These are phyloP conservation scores for Stachybotrys chartarum DNA, from an alignment of 2,329 filamentous ascomycete genomes.

Conservation along the genomic window DNA sequence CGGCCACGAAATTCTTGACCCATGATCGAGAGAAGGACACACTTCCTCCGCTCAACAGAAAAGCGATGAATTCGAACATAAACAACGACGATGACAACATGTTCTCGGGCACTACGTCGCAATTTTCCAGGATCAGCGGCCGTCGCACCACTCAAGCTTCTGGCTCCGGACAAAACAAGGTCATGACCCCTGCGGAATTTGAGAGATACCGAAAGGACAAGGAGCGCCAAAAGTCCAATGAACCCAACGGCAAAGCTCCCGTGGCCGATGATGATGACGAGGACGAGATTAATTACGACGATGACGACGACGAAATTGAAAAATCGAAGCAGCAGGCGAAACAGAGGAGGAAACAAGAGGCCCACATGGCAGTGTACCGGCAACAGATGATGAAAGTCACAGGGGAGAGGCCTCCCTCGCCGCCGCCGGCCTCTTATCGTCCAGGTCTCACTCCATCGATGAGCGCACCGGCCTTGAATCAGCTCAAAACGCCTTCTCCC, in stretches of 20 bases:
- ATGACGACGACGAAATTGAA: conserved; percentile 74
- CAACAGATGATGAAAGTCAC: conserved; percentile 98
- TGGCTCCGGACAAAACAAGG: conserved; percentile 54
- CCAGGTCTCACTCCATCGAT: conserved; percentile 48
- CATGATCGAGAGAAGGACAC: conserved; percentile 30
- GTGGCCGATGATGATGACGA: conserved; percentile 53
- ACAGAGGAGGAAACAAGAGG: conserved; percentile 81
- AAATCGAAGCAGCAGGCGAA: conserved; percentile 65
- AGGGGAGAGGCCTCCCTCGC: conserved; percentile 50
- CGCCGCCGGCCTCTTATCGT: conserved; percentile 32
- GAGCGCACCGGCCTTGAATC: conserved; percentile 54
- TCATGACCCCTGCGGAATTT: conserved; percentile 87
- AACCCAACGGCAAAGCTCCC: conserved; percentile 30
- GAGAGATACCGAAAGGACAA: conserved; percentile 74
- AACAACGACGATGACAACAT: conserved; percentile 47
- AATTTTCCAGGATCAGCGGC: conserved; percentile 27
- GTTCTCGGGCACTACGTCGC: conserved; percentile 41
- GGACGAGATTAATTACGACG: conserved; percentile 59
- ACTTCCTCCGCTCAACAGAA: conserved; percentile 21
- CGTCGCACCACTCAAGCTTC: conserved; percentile 25
- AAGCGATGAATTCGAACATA: conserved; percentile 19
- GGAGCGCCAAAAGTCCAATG: conserved; percentile 45
- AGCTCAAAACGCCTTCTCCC: conserved; percentile 25
- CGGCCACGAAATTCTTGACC: conserved; percentile 38
- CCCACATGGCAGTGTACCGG: conserved; percentile 80